Conservation (phyloP, 352 stramenopile genomes). For the Phytophthora citrophthora region DNA sequence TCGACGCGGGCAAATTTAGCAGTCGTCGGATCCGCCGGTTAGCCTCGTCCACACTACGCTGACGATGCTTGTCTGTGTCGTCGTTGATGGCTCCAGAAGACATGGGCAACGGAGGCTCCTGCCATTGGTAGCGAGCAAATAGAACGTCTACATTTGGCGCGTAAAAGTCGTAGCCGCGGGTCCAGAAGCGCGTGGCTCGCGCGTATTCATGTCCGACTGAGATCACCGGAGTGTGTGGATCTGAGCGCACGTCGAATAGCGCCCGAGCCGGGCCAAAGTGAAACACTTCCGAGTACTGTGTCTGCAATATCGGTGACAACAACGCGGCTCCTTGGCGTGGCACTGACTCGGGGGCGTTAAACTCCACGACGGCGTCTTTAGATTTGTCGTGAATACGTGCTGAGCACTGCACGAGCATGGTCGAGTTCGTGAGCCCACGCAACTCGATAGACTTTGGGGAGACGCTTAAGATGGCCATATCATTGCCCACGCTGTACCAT, state of each 20-base stretch:
- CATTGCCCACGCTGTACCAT: conserved; percentile 83
- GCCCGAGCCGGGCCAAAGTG: conserved; percentile 73
- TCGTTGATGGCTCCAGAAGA: conserved; percentile 18
- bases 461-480: conserved; percentile 82
- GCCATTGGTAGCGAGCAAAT: conserved; percentile 68
- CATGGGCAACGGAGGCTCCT: conserved; percentile 36
- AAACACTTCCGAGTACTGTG: conserved; percentile 86
- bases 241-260: conserved; percentile 73
- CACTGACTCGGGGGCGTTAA: conserved; percentile 74
- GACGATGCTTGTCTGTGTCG: conserved; percentile 19
- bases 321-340: conserved; percentile 38
- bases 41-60: conserved; percentile 35
- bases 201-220: conserved; percentile 76
- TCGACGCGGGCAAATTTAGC: conserved; percentile 56
- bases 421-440: conserved; percentile 38
- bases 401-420: conserved; percentile 75
- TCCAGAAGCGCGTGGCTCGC: conserved; percentile 87
- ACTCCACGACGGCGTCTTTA: conserved; percentile 69
- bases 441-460: conserved; percentile 65
- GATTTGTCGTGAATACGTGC: conserved; percentile 80
- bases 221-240: conserved; percentile 69
- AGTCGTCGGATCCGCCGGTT: conserved; percentile 74
- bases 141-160: conserved; percentile 67
- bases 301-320: conserved; percentile 64
- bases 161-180: conserved; percentile 88